Evolutionary conservation across 352 stramenopile genomes (phyloP), one percentile per base, ranked within the genome.

Genomic region (Phytophthora quininea): DNA sequence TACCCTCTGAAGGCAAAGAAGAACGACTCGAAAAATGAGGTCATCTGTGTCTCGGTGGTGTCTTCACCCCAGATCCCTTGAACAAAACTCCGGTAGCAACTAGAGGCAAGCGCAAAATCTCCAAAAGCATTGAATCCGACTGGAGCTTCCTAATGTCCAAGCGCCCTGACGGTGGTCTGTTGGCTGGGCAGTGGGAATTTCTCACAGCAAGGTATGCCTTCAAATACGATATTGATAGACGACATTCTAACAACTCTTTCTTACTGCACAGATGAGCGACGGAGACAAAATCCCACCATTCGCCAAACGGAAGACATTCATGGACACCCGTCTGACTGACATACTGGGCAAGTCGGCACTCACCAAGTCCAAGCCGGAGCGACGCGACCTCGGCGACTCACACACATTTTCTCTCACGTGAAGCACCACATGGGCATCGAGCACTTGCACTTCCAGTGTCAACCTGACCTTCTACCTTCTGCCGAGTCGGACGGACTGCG

Each of bases 1-100:
- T 84, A 86, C 62, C 98, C 99, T 66, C 99, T 99, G 76, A 95
- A 99, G 84, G 77, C 89, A 3, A 92, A 90, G 64, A 94, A 96
- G 69, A 93, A 98, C 58, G 95, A 92, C 62, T 93, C 98, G 48
- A 71, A 96, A 89, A 90, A 90, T 97, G 56, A 62, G 5, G n/a
- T n/a, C n/a, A n/a, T n/a, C n/a, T n/a, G n/a, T n/a, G n/a, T n/a
- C n/a, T n/a, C n/a, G n/a, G n/a, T 96, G 14, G 73, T 96, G 19
- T 89, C 86, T 0, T 80, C 68, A 56, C 48, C 62, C 2, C 31
- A 30, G 56, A 68, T 11, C 38, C 31, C 5, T 14, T 30, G n/a
- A n/a, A n/a, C n/a, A 33, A 11, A 31, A 15, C 10, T 30, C 10
- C 47, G 14, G 4, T 53, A 8, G 31, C 42, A 62, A 66, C 43